Evolutionary conservation across 2,329 filamentous ascomycete species (phyloP), one percentile per base, ranked within the genome.

Genomic region (Apiospora saccharicola): DNA sequence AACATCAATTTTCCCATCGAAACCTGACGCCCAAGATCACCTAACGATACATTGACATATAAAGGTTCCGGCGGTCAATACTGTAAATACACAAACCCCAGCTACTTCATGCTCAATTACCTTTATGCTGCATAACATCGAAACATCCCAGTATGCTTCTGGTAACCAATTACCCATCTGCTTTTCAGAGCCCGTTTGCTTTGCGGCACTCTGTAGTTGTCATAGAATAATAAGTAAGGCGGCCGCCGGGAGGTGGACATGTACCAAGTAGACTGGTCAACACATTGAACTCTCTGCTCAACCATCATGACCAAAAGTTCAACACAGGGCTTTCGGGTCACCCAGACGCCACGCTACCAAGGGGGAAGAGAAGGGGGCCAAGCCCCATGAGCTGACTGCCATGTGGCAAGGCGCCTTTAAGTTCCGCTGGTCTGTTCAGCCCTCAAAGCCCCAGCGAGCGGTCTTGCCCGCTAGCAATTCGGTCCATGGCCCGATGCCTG

Each of bases 401-500:
- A 64, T 41, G 57, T 41, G 57, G 57, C 57, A 41, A 64, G 34
- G 57, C 57, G 34, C 57, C 6, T 13, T 41, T 14, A 41, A 41
- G 19, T 34, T 41, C 57, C 57, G 19, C 41, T 41, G 57, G 34
- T 61, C 53, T 61, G 26, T 19, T 61, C 53, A 61, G 53, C 53
- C 53, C 26, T 61, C 37, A 22, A 64, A 64, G 57, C 34, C 30
- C 30, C 34, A 64, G 30, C 57, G 19, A 41, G 8, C 57, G 30
- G 57, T 41, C 57, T 64, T 30, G 57, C n/a, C 34, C 30, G 7
- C 57, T 64, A 64, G 24, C 19, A 12, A 34, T 34, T 19, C 57
- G 34, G 19, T 41, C 57, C 13, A 34, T 64, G 34, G 57, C 57
- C 57, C 57, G 57, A 64, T 64, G 57, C 24, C 57, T 64, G 57